Conservation (phyloP, 192 early-diverging fungal species). For the Jimgerdemannia flammicorona region DNA sequence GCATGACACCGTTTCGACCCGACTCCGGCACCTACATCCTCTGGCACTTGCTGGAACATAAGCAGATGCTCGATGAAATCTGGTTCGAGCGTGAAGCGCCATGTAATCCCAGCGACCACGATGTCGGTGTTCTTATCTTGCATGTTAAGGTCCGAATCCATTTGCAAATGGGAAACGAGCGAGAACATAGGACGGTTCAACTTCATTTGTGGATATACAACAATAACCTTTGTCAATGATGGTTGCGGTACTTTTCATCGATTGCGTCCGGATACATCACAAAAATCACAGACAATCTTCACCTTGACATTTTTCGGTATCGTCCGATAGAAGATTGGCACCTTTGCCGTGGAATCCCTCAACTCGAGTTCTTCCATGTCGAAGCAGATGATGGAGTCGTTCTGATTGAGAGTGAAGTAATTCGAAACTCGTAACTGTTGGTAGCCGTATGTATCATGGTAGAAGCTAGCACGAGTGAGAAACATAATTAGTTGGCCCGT, state of each 20-base stretch:
- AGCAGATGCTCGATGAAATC: constrained; percentile 46
- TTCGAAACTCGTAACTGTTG: too few species aligned
- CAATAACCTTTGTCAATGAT: background rate
- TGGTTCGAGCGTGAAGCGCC: constrained; percentile 35
- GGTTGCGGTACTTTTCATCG: too few species aligned
- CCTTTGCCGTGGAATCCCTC: constrained; percentile 21
- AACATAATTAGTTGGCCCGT: background rate
- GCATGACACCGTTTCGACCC: constrained; percentile 10
- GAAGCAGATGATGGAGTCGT: constrained; percentile 41
- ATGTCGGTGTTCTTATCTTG: constrained; percentile 58
- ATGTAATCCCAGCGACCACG: constrained; percentile 44
- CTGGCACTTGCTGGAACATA: constrained; percentile 55
- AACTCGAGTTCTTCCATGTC: constrained; percentile 50
- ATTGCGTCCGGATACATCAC: background rate
- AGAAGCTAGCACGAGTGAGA: too few species aligned
- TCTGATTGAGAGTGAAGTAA: constrained; percentile 15
- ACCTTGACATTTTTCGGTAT: constrained; percentile 42
- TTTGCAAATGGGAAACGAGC: constrained; percentile 44
- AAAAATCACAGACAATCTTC: background rate
- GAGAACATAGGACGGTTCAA: constrained; percentile 55
- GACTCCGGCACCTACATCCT: constrained; percentile 24
- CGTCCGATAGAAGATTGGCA: constrained; percentile 38
- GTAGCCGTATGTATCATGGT: too few species aligned
- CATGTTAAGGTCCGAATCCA: constrained; percentile 45
- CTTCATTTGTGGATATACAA: constrained; percentile 28